Percentiles rank a stretch among this genome's conserved stretches.
Conservation (phyloP, 2,329 filamentous ascomycete species). For the Colletotrichum neosansevieriae region DNA sequence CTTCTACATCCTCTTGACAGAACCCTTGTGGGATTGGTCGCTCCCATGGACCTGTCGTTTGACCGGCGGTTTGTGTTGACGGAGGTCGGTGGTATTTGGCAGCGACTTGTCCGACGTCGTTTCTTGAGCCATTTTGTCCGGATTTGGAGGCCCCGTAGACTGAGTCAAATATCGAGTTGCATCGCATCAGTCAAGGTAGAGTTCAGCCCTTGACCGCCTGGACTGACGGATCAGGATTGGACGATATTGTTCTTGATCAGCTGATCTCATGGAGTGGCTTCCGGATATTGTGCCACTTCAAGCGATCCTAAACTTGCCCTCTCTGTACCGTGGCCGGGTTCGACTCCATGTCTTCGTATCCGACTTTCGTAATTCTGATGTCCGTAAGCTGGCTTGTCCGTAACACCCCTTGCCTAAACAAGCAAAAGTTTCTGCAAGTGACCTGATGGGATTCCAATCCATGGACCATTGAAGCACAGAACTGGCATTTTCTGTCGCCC, state of each 20-base stretch:
- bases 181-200: conserved; percentile 12
- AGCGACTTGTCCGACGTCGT: conserved; percentile 21
- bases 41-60: background rate
- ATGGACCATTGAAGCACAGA: background rate
- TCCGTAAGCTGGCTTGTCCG: background rate
- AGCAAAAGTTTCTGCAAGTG: conserved; percentile 12
- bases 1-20: background rate
- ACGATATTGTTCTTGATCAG: background rate
- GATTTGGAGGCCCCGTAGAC: background rate
- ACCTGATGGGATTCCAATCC: conserved; percentile 21
- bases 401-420: conserved; percentile 2
- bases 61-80: background rate
- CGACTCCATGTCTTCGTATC: conserved; percentile 1
- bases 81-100: conserved; percentile 4
- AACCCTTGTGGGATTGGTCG: background rate
- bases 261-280: background rate
- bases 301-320: background rate
- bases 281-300: conserved; percentile 8
- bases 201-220: background rate
- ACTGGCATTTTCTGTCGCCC: background rate
- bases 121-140: background rate
- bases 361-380: background rate
- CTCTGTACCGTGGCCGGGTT: background rate
- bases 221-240: conserved; percentile 1
- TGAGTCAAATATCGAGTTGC: conserved; percentile 21